phyloP scores from a whole-genome alignment of 495 filamentous ascomycete species.

The Hypomontagnella submonticulosa region DNA sequence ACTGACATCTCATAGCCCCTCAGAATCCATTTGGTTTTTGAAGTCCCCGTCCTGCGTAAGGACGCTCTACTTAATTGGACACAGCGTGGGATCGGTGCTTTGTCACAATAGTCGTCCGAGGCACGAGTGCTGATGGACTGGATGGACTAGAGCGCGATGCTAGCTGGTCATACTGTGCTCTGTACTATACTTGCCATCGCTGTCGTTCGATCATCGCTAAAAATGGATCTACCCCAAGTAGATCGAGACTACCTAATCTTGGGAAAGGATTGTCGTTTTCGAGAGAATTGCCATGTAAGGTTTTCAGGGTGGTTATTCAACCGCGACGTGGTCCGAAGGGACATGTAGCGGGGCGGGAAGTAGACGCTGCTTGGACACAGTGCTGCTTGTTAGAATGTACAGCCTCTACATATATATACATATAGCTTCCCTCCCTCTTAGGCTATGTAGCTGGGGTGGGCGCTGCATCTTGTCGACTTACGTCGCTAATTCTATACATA shows the following conservation, averaged over 20 bases:
- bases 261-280: slow-evolving; percentile 1
- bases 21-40: slow-evolving; percentile 95
- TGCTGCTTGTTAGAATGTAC: slow-evolving; percentile 36
- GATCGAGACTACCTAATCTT: slow-evolving; percentile 13
- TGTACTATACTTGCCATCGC: slow-evolving; percentile 1
- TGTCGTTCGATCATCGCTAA: slow-evolving; percentile 1
- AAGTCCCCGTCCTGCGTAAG: not conserved
- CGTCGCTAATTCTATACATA: slow-evolving; percentile 3
- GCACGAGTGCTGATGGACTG: slow-evolving; percentile 10
- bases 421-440: slow-evolving; percentile 3
- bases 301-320: too few species aligned
- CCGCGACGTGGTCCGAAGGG: not conserved
- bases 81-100: slow-evolving; percentile 6
- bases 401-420: slow-evolving; percentile 33
- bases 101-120: not conserved
- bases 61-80: slow-evolving; percentile 1
- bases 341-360: slow-evolving; percentile 28
- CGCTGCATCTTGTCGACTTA: not conserved
- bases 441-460: not conserved
- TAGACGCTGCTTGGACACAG: slow-evolving; percentile 26
- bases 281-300: too few species aligned
- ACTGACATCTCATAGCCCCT: slow-evolving; percentile 68
- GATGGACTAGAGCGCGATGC: slow-evolving; percentile 4
- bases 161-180: not conserved
- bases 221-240: slow-evolving; percentile 25